A percentile compares a stretch with the other conserved stretches of the same genome.
phyloP scores from a whole-genome alignment of 768 basidiomycete genomes.

The Paxillus ammoniavirescens region DNA sequence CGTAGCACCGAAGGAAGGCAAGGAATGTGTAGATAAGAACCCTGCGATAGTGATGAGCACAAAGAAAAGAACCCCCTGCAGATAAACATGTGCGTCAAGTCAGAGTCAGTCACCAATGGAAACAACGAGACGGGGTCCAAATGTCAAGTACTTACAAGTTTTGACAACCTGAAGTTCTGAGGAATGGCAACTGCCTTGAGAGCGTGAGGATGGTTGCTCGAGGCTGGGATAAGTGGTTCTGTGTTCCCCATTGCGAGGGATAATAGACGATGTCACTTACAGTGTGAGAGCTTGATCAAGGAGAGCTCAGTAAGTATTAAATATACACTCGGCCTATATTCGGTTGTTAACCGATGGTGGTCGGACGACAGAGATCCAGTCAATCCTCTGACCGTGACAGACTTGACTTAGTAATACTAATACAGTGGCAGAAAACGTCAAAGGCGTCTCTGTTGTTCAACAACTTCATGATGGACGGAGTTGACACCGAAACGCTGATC shows the following conservation, averaged over 20 bases:
- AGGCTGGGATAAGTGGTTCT: not conserved
- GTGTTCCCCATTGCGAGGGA: conserved; percentile 9
- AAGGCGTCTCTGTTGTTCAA: not conserved
- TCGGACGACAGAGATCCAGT: too few species aligned
- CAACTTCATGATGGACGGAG: conserved; percentile 19
- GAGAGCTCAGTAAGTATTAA: too few species aligned
- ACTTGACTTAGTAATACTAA: too few species aligned
- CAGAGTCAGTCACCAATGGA: not conserved
- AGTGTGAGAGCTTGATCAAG: too few species aligned
- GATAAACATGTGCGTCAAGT: not conserved
- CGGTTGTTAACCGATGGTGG: too few species aligned
- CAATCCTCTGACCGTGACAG: too few species aligned
- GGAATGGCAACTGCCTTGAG: not conserved
- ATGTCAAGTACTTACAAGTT: conserved; percentile 10
- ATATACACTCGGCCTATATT: too few species aligned
- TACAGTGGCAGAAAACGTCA: too few species aligned
- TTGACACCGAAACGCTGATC: conserved; percentile 67
- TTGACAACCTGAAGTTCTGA: not conserved
- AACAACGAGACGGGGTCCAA: too few species aligned
- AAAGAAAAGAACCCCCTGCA: conserved; percentile 8
- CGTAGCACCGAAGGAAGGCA: not conserved
- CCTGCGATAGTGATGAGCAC: conserved; percentile 6
- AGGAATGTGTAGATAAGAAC: conserved; percentile 3
- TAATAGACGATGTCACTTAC: not conserved
- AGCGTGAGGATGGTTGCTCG: not conserved